Percentiles rank a stretch among this genome's conserved stretches.
Conservation (phyloP, 371 early-diverging fungal genomes). For the Mortierella sp. region DNA sequence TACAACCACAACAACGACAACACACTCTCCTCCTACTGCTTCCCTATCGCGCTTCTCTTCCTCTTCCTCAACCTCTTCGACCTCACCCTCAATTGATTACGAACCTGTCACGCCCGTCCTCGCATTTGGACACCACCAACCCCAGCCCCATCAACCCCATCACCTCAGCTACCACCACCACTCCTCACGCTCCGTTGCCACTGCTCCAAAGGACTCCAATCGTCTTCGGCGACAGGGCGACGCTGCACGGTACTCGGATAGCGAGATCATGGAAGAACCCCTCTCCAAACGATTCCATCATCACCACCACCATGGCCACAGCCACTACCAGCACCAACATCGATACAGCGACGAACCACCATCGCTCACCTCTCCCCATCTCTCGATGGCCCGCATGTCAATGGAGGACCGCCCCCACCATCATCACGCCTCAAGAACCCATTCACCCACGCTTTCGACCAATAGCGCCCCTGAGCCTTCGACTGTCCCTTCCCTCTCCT, state of each 20-base stretch:
- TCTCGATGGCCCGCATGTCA: slow-evolving; percentile 2
- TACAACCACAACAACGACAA: not conserved
- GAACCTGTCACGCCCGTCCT: not conserved
- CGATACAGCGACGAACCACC: not conserved
- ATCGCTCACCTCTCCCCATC: not conserved
- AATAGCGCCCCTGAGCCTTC: not conserved
- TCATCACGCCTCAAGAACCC: not conserved
- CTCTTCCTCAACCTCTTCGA: not conserved
- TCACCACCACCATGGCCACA: not conserved
- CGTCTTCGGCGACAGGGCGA: not conserved
- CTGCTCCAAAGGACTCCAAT: not conserved
- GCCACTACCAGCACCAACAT: not conserved
- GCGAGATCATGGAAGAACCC: slow-evolving; percentile 1
- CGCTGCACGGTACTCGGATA: slow-evolving; percentile 2
- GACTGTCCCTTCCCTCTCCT: not conserved
- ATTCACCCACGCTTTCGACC: not conserved
- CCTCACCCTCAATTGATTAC: not conserved
- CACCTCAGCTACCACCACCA: slow-evolving; percentile 6
- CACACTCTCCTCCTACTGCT: not conserved
- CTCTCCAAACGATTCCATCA: not conserved
- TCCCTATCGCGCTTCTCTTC: not conserved
- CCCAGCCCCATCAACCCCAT: not conserved
- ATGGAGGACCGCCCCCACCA: not conserved
- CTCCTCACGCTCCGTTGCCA: not conserved
- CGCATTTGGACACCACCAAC: not conserved